Percentiles rank a stretch among this genome's conserved stretches.
Conservation (phyloP, 495 filamentous ascomycete genomes). For the Jackrogersella minutella region DNA sequence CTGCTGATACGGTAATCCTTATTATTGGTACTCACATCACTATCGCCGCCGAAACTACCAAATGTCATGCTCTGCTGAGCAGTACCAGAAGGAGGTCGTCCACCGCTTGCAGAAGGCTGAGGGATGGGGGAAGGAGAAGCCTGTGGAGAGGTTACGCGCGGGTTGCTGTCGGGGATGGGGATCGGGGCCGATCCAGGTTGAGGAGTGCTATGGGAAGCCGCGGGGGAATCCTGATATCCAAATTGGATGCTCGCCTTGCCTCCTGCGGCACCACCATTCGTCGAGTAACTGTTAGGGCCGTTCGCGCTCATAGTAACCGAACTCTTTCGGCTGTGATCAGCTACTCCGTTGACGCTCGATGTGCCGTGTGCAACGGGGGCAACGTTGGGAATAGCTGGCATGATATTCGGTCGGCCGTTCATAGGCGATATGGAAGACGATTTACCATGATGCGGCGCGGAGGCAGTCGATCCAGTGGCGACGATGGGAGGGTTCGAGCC, state of each 20-base stretch:
- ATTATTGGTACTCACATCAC: conserved; percentile 66
- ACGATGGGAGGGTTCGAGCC: conserved; percentile 70
- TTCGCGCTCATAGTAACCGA: conserved; percentile 88
- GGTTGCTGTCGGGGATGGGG: conserved; percentile 69
- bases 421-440: conserved; percentile 76
- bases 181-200: conserved; percentile 67
- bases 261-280: conserved; percentile 73
- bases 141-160: conserved; percentile 73
- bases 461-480: conserved; percentile 69
- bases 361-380: conserved; percentile 66
- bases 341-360: conserved; percentile 63
- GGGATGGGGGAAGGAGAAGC: conserved; percentile 90
- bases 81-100: conserved; percentile 77
- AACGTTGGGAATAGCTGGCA: conserved; percentile 68
- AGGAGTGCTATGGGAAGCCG: conserved; percentile 66
- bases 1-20: not conserved
- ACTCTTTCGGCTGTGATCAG: conserved; percentile 80
- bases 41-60: conserved; percentile 80
- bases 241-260: conserved; percentile 75
- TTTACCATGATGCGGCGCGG: conserved; percentile 80
- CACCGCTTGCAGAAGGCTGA: conserved; percentile 83
- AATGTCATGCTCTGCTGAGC: conserved; percentile 75
- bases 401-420: conserved; percentile 81
- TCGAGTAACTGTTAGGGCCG: conserved; percentile 74
- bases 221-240: conserved; percentile 79